Conservation (phyloP, 495 filamentous ascomycete species). For the Chaetomium cochliodes region DNA sequence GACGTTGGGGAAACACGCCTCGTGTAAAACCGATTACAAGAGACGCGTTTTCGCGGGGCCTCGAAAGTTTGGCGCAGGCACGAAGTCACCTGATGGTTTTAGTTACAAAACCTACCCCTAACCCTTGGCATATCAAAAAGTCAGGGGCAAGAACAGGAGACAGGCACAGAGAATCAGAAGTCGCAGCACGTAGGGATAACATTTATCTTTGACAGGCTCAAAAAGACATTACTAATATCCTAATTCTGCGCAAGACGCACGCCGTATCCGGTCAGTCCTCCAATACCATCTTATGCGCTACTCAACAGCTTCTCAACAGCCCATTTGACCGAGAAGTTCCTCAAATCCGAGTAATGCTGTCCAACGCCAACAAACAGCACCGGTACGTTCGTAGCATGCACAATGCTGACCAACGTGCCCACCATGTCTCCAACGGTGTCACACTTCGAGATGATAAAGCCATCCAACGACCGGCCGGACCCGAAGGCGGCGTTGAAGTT, state of each 20-base stretch:
- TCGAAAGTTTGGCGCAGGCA: neutral
- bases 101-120: conserved; percentile 18
- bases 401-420: conserved; percentile 93
- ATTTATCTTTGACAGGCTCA: neutral
- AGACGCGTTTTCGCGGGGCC: conserved; percentile 2
- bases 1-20: neutral
- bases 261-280: too few species aligned
- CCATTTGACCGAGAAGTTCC: conserved; percentile 90
- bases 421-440: conserved; percentile 99
- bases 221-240: conserved; percentile 7
- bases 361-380: conserved; percentile 93
- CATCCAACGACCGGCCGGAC: conserved; percentile 72
- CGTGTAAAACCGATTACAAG: neutral
- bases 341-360: conserved; percentile 94
- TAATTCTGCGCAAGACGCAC: neutral
- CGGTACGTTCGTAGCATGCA: conserved; percentile 93
- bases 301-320: conserved; percentile 73
- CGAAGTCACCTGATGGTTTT: conserved; percentile 10
- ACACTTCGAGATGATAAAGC: conserved; percentile 97
- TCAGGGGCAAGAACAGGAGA: neutral
- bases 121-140: neutral
- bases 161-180: neutral
- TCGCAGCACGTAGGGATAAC: neutral
- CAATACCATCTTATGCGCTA: conserved; percentile 27
- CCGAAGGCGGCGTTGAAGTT: conserved; percentile 96